phyloP scores from a whole-genome alignment of 805 yeast genomes.

The Saturnispora mendoncae region DNA sequence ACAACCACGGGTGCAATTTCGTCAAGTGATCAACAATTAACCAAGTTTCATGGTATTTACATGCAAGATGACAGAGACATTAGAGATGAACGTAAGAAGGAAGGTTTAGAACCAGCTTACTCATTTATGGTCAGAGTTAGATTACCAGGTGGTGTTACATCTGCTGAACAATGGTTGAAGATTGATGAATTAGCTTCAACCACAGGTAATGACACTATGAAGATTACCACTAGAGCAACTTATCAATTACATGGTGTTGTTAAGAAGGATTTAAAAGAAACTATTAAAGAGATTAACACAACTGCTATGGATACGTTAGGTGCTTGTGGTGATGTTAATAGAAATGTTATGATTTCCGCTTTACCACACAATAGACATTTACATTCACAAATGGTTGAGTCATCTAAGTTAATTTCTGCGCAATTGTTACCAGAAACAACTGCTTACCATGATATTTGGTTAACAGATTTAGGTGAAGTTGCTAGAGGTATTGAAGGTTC shows the following conservation, averaged over 20 bases:
- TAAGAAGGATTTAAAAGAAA: slow-evolving; percentile 79
- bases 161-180: slow-evolving; percentile 82
- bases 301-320: slow-evolving; percentile 89
- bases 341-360: slow-evolving; percentile 93
- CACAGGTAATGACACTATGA: slow-evolving; percentile 88
- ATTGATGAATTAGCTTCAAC: slow-evolving; percentile 73
- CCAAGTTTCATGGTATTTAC: slow-evolving; percentile 96
- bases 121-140: slow-evolving; percentile 96
- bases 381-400: slow-evolving; percentile 61
- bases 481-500: slow-evolving; percentile 56
- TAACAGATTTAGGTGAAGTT: slow-evolving; percentile 30
- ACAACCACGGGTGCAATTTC: slow-evolving; percentile 82
- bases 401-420: slow-evolving; percentile 64
- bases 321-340: slow-evolving; percentile 97
- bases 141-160: slow-evolving; percentile 85
- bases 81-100: slow-evolving; percentile 84
- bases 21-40: slow-evolving; percentile 86
- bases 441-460: slow-evolving; percentile 96
- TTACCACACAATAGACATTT: slow-evolving; percentile 76
- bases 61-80: slow-evolving; percentile 98
- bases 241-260: slow-evolving; percentile 94
- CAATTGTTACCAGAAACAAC: slow-evolving; percentile 83
- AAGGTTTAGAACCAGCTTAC: slow-evolving; percentile 91
- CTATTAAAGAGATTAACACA: slow-evolving; percentile 88
- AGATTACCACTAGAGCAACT: slow-evolving; percentile 93